phyloP scores from a whole-genome alignment of 352 stramenopile genomes.

The Phytophthora pisi region DNA sequence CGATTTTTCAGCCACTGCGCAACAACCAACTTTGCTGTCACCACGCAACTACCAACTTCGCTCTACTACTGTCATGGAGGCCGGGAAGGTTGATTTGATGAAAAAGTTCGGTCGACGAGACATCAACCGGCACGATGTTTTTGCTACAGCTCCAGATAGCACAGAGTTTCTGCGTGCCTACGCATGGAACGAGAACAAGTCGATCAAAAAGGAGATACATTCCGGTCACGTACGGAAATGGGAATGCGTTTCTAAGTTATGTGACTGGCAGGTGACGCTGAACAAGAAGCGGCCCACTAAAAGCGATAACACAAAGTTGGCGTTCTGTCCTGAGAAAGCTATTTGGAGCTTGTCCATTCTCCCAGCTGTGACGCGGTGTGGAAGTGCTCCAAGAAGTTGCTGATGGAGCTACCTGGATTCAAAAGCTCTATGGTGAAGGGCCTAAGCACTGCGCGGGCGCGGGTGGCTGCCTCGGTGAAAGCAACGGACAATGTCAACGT shows the following conservation, averaged over 20 bases:
- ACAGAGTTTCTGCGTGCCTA: slow-evolving; percentile 4
- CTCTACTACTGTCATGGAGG: not conserved
- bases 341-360: not conserved
- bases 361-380: slow-evolving; percentile 1
- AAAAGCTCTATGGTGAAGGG: slow-evolving; percentile 8
- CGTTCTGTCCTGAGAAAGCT: not conserved
- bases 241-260: not conserved
- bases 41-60: not conserved
- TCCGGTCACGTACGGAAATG: slow-evolving; percentile 5
- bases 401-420: slow-evolving; percentile 8
- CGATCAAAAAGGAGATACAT: slow-evolving; percentile 1
- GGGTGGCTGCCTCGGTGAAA: not conserved
- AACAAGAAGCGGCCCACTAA: not conserved
- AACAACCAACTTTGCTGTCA: not conserved
- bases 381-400: not conserved
- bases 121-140: slow-evolving; percentile 2
- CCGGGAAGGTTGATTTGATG: slow-evolving; percentile 1
- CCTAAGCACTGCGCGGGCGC: not conserved
- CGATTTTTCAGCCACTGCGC: not conserved
- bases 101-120: not conserved
- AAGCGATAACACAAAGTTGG: not conserved
- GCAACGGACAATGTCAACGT: not conserved
- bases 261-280: slow-evolving; percentile 3
- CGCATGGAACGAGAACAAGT: slow-evolving; percentile 17
- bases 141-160: not conserved